Evolutionary conservation across 1,139 yeast genomes (phyloP).

Genomic region (Fermentozyma sake): DNA sequence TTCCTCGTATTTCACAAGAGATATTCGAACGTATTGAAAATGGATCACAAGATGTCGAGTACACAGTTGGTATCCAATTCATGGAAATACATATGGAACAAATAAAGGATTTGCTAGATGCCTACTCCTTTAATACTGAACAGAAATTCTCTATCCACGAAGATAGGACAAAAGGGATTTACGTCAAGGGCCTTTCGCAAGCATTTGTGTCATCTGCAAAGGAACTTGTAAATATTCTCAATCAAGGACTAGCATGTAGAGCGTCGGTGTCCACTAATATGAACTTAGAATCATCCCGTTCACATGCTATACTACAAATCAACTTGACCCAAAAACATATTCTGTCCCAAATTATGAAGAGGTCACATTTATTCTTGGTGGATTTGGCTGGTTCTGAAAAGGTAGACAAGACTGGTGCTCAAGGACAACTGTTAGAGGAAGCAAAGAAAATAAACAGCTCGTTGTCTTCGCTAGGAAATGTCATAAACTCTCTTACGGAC

Average conservation of each 20-base stretch:
- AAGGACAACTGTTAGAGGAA: constrained; percentile 73
- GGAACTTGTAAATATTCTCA: constrained; percentile 56
- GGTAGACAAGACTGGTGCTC: constrained; percentile 77
- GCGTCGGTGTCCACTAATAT: constrained; percentile 62
- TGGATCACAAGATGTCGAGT: constrained; percentile 54
- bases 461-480: constrained; percentile 74
- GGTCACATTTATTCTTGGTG: constrained; percentile 69
- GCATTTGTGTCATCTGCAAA: constrained; percentile 54
- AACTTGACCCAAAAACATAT: constrained; percentile 56
- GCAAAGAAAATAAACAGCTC: constrained; percentile 82
- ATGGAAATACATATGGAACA: constrained; percentile 84
- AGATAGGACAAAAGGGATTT: constrained; percentile 60
- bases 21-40: constrained; percentile 55
- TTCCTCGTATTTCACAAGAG: constrained; percentile 69
- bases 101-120: constrained; percentile 54
- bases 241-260: constrained; percentile 52
- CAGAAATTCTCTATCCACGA: constrained; percentile 56
- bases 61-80: constrained; percentile 65
- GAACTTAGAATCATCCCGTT: constrained; percentile 75
- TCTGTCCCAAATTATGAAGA: constrained; percentile 53
- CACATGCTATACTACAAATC: constrained; percentile 77
- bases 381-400: constrained; percentile 91
- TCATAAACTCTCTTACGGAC: constrained; percentile 75
- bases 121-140: constrained; percentile 16
- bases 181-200: constrained; percentile 65